Evolutionary conservation across 805 yeast species (phyloP), one percentile per base, ranked within the genome.

Genomic region (Yamadazyma paraphyllophila): DNA sequence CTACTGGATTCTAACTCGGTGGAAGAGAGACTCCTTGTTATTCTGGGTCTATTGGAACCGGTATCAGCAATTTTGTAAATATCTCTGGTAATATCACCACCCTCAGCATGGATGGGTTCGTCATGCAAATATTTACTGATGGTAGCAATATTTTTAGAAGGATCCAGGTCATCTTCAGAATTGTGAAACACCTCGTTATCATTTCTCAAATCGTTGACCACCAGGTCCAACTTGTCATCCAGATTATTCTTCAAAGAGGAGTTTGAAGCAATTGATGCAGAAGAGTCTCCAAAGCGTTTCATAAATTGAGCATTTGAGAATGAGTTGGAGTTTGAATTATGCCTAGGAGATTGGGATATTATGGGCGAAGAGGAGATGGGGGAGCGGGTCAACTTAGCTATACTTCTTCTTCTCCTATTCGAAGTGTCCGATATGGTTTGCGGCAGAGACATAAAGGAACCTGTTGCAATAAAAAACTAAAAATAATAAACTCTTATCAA

Each of bases 11-110:
- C 43, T 5, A 49, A 39, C n/a, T 62, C 65, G 1, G 57, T 45
- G 12, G 64, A 59, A 2, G 66, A 54, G 17, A 59, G 54, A 29
- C 68, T 62, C 8, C 61, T 44, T 5, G 60, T 46, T 25, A 55
- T 42, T 33, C 49, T 35, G 1, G 47, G 49, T 29, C 45, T 40
- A 7, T 32, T 9, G 16, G 45, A 29, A 13, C 36, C 43, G 9
- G 42, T 14, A n/a, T 58, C 63, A 12, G 53, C 53, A 4, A 61
- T 30, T 13, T 62, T 67, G 53, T 72, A 75, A 43, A 77, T 52
- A 45, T 76, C 81, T 53, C 81, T 60, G 3, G 78, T 75, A 35
- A 77, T 74, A 53, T 77, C 82, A 11, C 78, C 81, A 7, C 80
- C 79, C 31, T 74, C 79, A 4, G 64, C 48, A 31, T 64, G 64